Evolutionary conservation across 23 red algal genomes (phyloP), one percentile per base, ranked within the genome.

Genomic region (Gracilaria caudata): DNA sequence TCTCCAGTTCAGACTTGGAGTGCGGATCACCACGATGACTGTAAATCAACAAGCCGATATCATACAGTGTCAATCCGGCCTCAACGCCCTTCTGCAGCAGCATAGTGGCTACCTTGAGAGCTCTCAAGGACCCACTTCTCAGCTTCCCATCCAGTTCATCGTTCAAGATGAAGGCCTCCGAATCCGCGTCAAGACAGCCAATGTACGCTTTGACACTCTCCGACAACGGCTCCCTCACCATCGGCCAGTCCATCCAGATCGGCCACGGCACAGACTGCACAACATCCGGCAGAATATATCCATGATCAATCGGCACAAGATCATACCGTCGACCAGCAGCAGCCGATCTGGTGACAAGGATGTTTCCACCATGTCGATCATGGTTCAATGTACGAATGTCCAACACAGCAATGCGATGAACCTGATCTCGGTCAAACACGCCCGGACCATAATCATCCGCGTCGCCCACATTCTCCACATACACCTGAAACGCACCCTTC

Each of bases 191-290:
- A 57, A 99, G 90, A 21, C 73, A 38, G 13, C 23, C 72, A 63
- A 92, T 79, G 75, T 98, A 98, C 23, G 47, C 33, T 19, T 59
- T 83, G 17, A 90, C 79, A 9, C 78, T 37, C 26, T 80, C 53
- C 13, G 82, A 83, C 33, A 99, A 49, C 24, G 97, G 87, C 54
- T 99, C 64, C 4, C 80, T 55, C 9, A 93, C 75, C 79, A 92
- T 87, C n/a, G 97, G 89, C 97, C 97, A 99, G 64, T 99, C 97
- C 97, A 99, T 99, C 97, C 97, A 99, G 35, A 93, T 77, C 51
- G 97, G 87, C 93, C 97, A 94, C 51, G 97, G 97, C 66, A 88
- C 71, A 47, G 86, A 84, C 20, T 85, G 91, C 44, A 99, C 80
- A 17, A 65, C 38, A 86, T 86, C 82, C 9, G 93, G 93, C 61